Percentiles rank a stretch among this genome's conserved stretches.
Evolutionary conservation across 805 yeast genomes (phyloP).

Genomic region (Candida ovalis): DNA sequence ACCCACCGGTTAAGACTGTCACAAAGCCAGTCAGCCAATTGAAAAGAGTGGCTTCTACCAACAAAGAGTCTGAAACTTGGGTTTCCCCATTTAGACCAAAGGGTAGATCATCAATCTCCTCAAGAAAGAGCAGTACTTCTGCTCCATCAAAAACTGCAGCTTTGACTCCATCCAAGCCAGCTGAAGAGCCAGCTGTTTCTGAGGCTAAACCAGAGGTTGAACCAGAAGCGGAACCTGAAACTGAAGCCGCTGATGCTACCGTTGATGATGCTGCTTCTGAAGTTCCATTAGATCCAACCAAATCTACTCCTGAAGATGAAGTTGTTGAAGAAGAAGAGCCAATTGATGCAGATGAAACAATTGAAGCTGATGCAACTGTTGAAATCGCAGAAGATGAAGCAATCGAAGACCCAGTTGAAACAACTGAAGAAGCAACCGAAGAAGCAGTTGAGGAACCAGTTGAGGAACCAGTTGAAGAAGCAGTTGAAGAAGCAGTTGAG

Average conservation of each 20-base stretch:
- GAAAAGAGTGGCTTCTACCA: slow-evolving; percentile 16
- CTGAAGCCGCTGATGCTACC: slow-evolving; percentile 2
- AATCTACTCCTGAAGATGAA: slow-evolving; percentile 10
- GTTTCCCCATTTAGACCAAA: slow-evolving; percentile 29
- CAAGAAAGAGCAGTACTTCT: slow-evolving; percentile 8
- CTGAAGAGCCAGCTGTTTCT: slow-evolving; percentile 3
- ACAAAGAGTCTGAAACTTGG: slow-evolving; percentile 20
- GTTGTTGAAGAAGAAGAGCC: slow-evolving; percentile 19
- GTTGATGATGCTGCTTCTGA: slow-evolving; percentile 14
- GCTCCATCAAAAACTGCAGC: slow-evolving; percentile 3
- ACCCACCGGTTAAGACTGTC: slow-evolving; percentile 7
- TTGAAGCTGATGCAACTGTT: slow-evolving; percentile 9
- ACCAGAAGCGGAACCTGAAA: slow-evolving; percentile 4
- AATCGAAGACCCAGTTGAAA: slow-evolving; percentile 5
- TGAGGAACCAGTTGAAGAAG: slow-evolving; percentile 9
- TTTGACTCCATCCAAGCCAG: slow-evolving; percentile 3
- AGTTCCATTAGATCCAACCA: slow-evolving; percentile 9
- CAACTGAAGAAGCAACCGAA: slow-evolving; percentile 6
- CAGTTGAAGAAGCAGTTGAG: slow-evolving; percentile 7
- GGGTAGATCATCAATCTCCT: slow-evolving; percentile 6
- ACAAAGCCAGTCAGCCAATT: slow-evolving; percentile 17
- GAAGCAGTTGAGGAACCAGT: slow-evolving; percentile 14
- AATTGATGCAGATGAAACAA: slow-evolving; percentile 4
- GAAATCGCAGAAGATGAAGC: slow-evolving; percentile 13
- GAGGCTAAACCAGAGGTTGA: slow-evolving; percentile 5